Evolutionary conservation across 208 protist genomes (phyloP).

Genomic region (Wallacemonas sp.): DNA sequence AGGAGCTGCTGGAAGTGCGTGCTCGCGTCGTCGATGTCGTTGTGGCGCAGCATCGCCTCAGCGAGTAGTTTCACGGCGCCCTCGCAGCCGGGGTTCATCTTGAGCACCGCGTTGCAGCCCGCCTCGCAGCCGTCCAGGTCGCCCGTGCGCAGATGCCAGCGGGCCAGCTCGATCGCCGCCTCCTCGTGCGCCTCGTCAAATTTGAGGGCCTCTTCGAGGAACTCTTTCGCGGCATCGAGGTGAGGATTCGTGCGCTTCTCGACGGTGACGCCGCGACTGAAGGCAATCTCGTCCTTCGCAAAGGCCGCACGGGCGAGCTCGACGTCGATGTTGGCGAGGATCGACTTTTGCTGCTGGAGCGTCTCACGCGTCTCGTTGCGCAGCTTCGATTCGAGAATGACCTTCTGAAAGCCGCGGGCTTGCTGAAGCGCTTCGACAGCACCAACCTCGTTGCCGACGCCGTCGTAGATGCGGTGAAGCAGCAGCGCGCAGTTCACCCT

Average conservation of each 20-base stretch:
- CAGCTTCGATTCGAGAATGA: conserved; percentile 72
- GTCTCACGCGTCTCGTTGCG: conserved; percentile 80
- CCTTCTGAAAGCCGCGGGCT: conserved; percentile 71
- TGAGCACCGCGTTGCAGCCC: conserved; percentile 87
- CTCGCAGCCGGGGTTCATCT: conserved; percentile 80
- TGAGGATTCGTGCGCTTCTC: conserved; percentile 13
- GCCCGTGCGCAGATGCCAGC: conserved; percentile 67
- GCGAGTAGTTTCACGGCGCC: conserved; percentile 93
- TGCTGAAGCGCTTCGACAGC: conserved; percentile 63
- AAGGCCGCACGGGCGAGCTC: conserved; percentile 63
- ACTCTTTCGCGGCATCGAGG: conserved; percentile 63
- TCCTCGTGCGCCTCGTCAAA: conserved; percentile 81
- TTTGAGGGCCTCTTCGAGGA: conserved; percentile 85
- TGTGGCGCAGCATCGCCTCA: conserved; percentile 23
- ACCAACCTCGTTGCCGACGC: conserved; percentile 17
- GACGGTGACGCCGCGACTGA: conserved; percentile 4
- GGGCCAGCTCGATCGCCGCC: conserved; percentile 77
- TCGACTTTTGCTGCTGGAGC: conserved; percentile 69
- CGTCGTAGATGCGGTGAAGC: conserved; percentile 78
- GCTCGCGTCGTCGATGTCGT: conserved; percentile 83
- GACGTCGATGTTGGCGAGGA: conserved; percentile 77
- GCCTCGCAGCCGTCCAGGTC: conserved; percentile 90
- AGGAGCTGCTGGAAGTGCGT: conserved; percentile 90
- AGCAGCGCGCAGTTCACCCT: conserved; percentile 86
- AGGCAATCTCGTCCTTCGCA: conserved; percentile 2